phyloP scores from a whole-genome alignment of 2,329 filamentous ascomycete species.

The Thelonectria blattea region DNA sequence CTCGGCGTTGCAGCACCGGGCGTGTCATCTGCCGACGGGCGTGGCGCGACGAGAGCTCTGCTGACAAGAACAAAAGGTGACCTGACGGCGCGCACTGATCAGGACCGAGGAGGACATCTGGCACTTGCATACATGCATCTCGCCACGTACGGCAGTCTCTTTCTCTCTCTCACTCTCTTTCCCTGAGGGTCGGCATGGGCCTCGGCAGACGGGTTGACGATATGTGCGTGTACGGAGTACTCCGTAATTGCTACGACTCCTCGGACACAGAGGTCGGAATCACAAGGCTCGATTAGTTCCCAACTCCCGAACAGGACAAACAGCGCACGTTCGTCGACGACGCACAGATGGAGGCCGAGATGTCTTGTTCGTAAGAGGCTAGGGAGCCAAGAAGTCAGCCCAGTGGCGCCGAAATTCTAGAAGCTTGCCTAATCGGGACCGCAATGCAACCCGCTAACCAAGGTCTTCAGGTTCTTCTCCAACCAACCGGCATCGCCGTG shows the following conservation, averaged over 20 bases:
- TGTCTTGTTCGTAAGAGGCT: conserved; percentile 13
- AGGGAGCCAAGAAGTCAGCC: conserved; percentile 23
- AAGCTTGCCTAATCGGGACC: conserved; percentile 33
- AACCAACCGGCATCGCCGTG: conserved; percentile 38
- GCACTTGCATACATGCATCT: not conserved
- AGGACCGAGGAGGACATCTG: not conserved
- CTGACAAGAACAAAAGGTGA: not conserved
- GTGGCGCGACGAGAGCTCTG: not conserved
- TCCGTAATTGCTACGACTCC: not conserved
- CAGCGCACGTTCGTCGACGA: not conserved
- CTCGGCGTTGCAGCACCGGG: not conserved
- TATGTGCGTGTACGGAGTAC: no score
- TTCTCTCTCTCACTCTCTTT: no score
- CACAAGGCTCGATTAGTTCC: not conserved
- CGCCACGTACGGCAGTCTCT: not conserved
- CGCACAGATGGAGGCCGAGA: conserved; percentile 3
- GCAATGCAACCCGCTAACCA: conserved; percentile 21
- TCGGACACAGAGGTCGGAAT: not conserved
- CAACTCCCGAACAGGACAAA: not conserved
- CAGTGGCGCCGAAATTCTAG: conserved; percentile 31
- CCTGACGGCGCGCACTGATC: not conserved
- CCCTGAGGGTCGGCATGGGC: no score
- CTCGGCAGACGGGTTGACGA: no score
- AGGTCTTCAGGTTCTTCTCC: not conserved
- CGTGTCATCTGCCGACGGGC: not conserved